These are phyloP conservation scores for Phytophthora colocasiae DNA, from an alignment of 352 stramenopile genomes.

Conservation along the genomic window DNA sequence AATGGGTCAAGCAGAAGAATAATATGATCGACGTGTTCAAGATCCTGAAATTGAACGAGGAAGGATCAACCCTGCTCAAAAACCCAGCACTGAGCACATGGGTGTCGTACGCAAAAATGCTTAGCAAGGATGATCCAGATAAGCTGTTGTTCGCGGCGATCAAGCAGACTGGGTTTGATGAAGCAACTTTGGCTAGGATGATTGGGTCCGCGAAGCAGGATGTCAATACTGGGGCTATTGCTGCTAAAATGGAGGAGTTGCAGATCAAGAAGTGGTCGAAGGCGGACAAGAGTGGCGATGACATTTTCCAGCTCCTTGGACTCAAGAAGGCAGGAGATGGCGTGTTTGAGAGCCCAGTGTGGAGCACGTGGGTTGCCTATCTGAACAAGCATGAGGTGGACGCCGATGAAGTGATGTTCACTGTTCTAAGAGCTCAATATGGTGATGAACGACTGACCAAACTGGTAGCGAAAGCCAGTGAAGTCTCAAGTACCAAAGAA, in stretches of 20 bases:
- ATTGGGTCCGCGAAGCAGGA: constrained; percentile 4
- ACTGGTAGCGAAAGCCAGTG: neutral
- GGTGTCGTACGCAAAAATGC: constrained; percentile 2
- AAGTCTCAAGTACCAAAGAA: neutral
- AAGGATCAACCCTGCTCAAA: constrained; percentile 1
- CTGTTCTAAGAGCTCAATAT: neutral
- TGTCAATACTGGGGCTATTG: neutral
- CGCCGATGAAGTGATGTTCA: neutral
- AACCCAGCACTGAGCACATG: constrained; percentile 8
- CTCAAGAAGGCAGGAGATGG: neutral
- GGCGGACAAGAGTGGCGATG: neutral
- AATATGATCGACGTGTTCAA: neutral
- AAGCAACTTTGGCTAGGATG: neutral
- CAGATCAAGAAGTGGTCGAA: constrained; percentile 2
- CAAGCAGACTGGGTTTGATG: neutral
- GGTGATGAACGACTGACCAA: neutral
- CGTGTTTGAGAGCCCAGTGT: neutral
- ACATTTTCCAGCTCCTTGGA: constrained; percentile 3
- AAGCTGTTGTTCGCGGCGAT: constrained; percentile 1
- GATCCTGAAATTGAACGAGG: constrained; percentile 10
- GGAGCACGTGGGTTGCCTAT: constrained; percentile 4
- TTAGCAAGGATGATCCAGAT: constrained; percentile 4
- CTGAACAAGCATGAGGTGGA: neutral
- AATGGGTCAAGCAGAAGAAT: neutral
- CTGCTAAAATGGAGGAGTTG: constrained; percentile 4